These are phyloP conservation scores for Juncus effusus DNA, from an alignment of 176 grass and related monocot species.

Conservation along the genomic window DNA sequence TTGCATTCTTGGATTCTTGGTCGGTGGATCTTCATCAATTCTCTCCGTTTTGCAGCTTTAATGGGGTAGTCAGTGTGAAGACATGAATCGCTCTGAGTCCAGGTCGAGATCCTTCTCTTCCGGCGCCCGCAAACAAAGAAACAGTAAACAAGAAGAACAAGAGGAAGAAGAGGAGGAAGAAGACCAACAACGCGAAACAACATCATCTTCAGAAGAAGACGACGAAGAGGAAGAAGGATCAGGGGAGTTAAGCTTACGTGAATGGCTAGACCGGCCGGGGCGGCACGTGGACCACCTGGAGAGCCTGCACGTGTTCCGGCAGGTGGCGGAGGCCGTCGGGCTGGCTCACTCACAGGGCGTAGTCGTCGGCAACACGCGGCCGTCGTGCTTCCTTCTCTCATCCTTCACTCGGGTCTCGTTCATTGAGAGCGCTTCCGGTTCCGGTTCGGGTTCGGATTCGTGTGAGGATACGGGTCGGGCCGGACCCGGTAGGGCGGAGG, in stretches of 20 bases:
- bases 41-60: background rate
- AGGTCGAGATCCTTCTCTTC: slow-evolving; percentile 18
- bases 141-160: slow-evolving; percentile 14
- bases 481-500: slow-evolving; percentile 19
- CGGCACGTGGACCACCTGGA: slow-evolving; percentile 65
- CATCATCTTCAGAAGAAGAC: background rate
- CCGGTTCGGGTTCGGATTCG: slow-evolving; percentile 54
- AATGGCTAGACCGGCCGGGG: slow-evolving; percentile 71
- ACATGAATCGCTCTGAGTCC: slow-evolving; percentile 31
- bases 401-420: slow-evolving; percentile 81
- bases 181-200: background rate
- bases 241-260: slow-evolving; percentile 73
- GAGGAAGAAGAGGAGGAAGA: slow-evolving; percentile 19
- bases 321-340: slow-evolving; percentile 75
- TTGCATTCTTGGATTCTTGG: slow-evolving; percentile 16
- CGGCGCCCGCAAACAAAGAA: slow-evolving; percentile 1
- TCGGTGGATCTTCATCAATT: slow-evolving; percentile 10
- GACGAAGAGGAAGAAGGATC: slow-evolving; percentile 23
- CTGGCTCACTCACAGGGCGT: slow-evolving; percentile 85
- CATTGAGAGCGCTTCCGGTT: slow-evolving; percentile 88
- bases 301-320: slow-evolving; percentile 89
- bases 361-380: slow-evolving; percentile 69
- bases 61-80: slow-evolving; percentile 18
- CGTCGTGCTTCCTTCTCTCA: slow-evolving; percentile 91
- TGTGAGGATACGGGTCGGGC: slow-evolving; percentile 38